These are phyloP conservation scores for Durotheca rogersii DNA, from an alignment of 495 filamentous ascomycete genomes.

Conservation along the genomic window DNA sequence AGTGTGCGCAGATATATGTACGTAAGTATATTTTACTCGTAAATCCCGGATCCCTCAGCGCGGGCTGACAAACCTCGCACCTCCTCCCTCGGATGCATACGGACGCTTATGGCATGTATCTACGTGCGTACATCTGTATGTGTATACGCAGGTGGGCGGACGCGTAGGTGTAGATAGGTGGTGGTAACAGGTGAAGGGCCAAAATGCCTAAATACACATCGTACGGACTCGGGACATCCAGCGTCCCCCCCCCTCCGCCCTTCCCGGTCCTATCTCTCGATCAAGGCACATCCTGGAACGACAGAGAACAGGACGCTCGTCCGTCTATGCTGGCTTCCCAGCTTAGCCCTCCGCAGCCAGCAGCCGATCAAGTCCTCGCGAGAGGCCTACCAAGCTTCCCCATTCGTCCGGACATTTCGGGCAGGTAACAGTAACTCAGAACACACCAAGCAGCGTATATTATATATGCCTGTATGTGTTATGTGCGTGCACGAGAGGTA, in stretches of 20 bases:
- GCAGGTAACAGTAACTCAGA: background rate
- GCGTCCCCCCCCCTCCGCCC: background rate
- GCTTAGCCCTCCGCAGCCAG: background rate
- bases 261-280: background rate
- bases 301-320: background rate
- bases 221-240: background rate
- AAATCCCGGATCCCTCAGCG: no score
- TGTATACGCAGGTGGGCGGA: background rate
- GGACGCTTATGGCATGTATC: no score
- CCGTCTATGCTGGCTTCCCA: background rate
- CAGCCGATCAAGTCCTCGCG: background rate
- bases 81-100: background rate
- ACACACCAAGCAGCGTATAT: background rate
- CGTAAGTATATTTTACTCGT: constrained; percentile 5
- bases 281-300: background rate
- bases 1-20: constrained; percentile 1
- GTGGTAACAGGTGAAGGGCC: background rate
- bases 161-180: background rate
- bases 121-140: background rate
- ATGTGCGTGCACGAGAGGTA: no score
- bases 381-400: background rate
- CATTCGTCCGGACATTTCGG: background rate
- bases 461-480: no score
- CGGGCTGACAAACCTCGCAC: background rate
- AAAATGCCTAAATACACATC: background rate